Evolutionary conservation across 306 rosid genomes (phyloP), one percentile per base, ranked within the genome.

Genomic region (Begonia loranthoides): DNA sequence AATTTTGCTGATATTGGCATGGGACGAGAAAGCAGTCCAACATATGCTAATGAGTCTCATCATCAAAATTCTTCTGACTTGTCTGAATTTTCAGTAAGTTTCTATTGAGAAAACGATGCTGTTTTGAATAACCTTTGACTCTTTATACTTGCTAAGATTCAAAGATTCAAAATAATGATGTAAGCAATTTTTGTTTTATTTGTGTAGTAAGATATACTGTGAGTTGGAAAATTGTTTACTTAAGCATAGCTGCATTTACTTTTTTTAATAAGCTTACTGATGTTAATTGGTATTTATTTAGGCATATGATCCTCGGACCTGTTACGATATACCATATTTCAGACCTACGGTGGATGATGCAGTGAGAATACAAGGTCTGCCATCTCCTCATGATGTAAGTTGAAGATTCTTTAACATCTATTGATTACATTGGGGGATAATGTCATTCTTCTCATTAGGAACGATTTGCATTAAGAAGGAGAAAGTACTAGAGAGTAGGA

Each of bases 281-380:
- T 58, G 0, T 45, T 56, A 63, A 22, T 48, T 51, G 39, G 15
- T 76, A 63, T 65, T 38, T 45, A 57, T 59, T 63, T 85, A 92
- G 99, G 96, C 94, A 5, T 92, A 86, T n/a, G 94, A 92, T 70
- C 77, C 83, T 50, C 88, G 82, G 53, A 49, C 77, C 56, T 80
- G 88, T 70, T 87, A 83, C 55, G 87, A 83, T 60, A 74, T 83
- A 45, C 82, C 96, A 57, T 92, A 87, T 73, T 87, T 80, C 64
- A 73, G 94, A 83, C 89, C 94, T 0, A 16, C 74, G 15, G 59
- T 83, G 78, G 99, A 92, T 52, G 99, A 80, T 74, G 43, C 82
- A 57, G 58, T 74, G 17, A 69, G 78, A 12, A 75, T 79, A 41
- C 96, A 75, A 67, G 80, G 83, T 59, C 61, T 79, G 22, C 70